Evolutionary conservation across 1,284 basidiomycete genomes (phyloP), one percentile per base, ranked within the genome.

Genomic region (Ustilago sp.): DNA sequence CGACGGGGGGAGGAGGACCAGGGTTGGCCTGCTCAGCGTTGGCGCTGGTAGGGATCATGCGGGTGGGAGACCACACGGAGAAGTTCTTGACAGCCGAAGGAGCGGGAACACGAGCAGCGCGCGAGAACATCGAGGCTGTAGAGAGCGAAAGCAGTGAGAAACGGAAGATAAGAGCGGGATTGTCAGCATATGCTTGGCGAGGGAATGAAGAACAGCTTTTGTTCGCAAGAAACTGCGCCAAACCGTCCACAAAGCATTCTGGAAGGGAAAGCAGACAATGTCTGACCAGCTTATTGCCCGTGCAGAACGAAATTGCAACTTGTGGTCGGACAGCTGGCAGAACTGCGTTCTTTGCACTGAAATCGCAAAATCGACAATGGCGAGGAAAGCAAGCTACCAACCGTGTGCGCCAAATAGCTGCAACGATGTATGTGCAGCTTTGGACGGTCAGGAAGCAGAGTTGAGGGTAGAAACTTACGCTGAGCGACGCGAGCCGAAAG

Each of bases 11-110:
- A 50, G 81, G 79, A 12, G 70, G 76, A 52, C 83, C 83, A 17
- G 83, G 83, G 80, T 85, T 85, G 58, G 74, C 66, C 74, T 77
- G 74, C 31, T 77, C 74, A 35, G 74, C 65, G 48, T 77, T 69
- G 39, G 67, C 50, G 55, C 53, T 56, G 47, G 74, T 64, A 32
- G 74, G 70, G 43, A 67, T 34, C 70, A 77, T 77, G 59, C 60
- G 63, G 36, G 67, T 54, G 39, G 74, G 74, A 28, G 74, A 59
- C 74, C 74, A 77, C 23, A 73, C 74, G 39, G 59, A 60, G 63
- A 77, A 77, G 60, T 57, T 69, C 54, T 66, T 69, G 36, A 63
- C 56, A 19, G 68, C 68, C 35, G 68, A 56, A 43, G 62, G 63
- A 56, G 63, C 55, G 31, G 74, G 74, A 39, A 59, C 67, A 52